Conservation (phyloP, 176 grass and related monocot genomes). For the Rhipidocladum racemiflorum region DNA sequence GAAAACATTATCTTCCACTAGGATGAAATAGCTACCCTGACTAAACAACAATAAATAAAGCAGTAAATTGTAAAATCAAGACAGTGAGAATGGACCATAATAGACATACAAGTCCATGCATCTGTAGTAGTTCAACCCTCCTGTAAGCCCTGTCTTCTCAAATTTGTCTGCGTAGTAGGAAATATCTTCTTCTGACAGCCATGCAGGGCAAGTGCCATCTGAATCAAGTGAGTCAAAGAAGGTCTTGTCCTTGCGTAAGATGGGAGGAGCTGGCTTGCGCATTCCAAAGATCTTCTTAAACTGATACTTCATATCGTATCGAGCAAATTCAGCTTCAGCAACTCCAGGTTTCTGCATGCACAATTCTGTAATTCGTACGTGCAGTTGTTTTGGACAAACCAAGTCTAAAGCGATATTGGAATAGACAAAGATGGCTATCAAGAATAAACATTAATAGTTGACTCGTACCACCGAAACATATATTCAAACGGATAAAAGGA, state of each 20-base stretch:
- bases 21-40: background rate
- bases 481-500: background rate
- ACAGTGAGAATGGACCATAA: background rate
- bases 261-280: conserved; percentile 51
- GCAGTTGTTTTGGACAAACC: background rate
- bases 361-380: background rate
- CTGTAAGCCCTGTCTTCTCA: conserved; percentile 79
- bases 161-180: conserved; percentile 68
- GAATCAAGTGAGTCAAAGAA: conserved; percentile 66
- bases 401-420: background rate
- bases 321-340: conserved; percentile 73
- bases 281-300: conserved; percentile 64
- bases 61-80: conserved; percentile 17
- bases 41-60: background rate
- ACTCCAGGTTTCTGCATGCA: conserved; percentile 61
- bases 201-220: conserved; percentile 56
- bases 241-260: conserved; percentile 69
- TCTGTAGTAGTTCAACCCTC: conserved; percentile 85
- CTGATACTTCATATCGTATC: conserved; percentile 21
- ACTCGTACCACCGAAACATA: background rate
- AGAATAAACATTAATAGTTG: background rate
- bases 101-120: conserved; percentile 75
- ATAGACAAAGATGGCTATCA: background rate
- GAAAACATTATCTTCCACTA: conserved; percentile 1
- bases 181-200: conserved; percentile 86